phyloP scores from a whole-genome alignment of 2,329 filamentous ascomycete species.

The Westerdykella aurantiaca region DNA sequence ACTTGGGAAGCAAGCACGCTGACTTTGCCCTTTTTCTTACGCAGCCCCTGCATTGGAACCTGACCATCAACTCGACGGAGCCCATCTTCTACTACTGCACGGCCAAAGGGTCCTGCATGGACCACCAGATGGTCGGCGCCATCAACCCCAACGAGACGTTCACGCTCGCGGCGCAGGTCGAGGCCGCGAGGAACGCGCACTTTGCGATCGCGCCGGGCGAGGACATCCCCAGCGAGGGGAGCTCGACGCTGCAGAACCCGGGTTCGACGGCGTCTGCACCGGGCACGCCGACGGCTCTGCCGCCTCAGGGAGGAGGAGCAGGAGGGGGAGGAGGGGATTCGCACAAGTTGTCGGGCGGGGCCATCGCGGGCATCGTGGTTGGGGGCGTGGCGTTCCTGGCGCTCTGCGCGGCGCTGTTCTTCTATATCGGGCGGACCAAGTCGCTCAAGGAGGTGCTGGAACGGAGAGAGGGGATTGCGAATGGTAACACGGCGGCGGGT shows the following conservation, averaged over 20 bases:
- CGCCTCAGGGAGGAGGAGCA: neutral
- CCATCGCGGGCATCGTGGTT: constrained; percentile 52
- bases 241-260: neutral
- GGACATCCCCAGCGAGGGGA: constrained; percentile 24
- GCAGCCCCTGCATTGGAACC: constrained; percentile 26
- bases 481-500: too few relatives aligned
- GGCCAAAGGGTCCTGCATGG: constrained; percentile 59
- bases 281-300: constrained; percentile 3
- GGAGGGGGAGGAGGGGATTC: neutral
- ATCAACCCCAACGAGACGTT: constrained; percentile 55
- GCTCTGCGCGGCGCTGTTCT: constrained; percentile 56
- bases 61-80: constrained; percentile 31
- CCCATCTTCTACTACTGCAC: constrained; percentile 42
- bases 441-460: constrained; percentile 24
- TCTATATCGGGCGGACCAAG: constrained; percentile 53
- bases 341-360: constrained; percentile 32
- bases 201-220: constrained; percentile 37
- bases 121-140: constrained; percentile 66
- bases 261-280: neutral
- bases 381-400: constrained; percentile 59
- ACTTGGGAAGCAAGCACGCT: neutral
- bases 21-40: neutral
- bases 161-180: constrained; percentile 24
- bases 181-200: constrained; percentile 17
- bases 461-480: constrained; percentile 7